These are phyloP conservation scores for Neurospora sp. DNA, from an alignment of 2,329 filamentous ascomycete genomes.

Conservation along the genomic window DNA sequence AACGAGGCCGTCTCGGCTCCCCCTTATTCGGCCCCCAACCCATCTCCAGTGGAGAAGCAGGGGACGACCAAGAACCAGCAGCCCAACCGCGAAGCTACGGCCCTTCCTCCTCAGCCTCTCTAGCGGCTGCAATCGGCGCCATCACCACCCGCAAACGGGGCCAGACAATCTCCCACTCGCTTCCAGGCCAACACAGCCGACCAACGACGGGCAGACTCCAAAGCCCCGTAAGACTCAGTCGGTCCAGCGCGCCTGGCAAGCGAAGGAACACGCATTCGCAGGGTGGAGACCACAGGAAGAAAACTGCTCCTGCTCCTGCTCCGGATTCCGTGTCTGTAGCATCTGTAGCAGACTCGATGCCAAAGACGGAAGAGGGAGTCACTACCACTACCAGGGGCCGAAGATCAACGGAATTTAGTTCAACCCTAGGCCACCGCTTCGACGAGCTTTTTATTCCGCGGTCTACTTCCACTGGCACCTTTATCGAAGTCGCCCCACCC, in stretches of 20 bases:
- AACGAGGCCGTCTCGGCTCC: constrained; percentile 36
- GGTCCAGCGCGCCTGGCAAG: constrained; percentile 41
- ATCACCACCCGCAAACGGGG: constrained; percentile 23
- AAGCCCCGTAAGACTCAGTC: constrained; percentile 44
- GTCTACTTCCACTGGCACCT: constrained; percentile 19
- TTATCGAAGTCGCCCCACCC: constrained; percentile 5
- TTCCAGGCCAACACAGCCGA: background rate
- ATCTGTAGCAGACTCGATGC: background rate
- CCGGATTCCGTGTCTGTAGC: background rate
- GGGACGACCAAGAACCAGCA: background rate
- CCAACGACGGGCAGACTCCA: constrained; percentile 28
- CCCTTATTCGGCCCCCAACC: constrained; percentile 33
- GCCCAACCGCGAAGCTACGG: constrained; percentile 43
- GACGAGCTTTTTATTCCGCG: constrained; percentile 32
- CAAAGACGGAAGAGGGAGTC: background rate
- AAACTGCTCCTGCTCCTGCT: constrained; percentile 30
- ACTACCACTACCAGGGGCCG: background rate
- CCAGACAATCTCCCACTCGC: constrained; percentile 30
- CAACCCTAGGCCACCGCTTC: constrained; percentile 22
- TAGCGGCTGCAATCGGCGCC: constrained; percentile 30
- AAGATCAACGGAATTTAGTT: constrained; percentile 17
- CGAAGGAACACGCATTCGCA: constrained; percentile 39
- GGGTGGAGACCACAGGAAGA: constrained; percentile 45
- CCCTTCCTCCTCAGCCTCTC: constrained; percentile 45
- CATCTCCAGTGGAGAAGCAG: background rate